These are phyloP conservation scores for Alisma plantagoaquatica DNA, from an alignment of 106 monocot genomes.

Conservation along the genomic window DNA sequence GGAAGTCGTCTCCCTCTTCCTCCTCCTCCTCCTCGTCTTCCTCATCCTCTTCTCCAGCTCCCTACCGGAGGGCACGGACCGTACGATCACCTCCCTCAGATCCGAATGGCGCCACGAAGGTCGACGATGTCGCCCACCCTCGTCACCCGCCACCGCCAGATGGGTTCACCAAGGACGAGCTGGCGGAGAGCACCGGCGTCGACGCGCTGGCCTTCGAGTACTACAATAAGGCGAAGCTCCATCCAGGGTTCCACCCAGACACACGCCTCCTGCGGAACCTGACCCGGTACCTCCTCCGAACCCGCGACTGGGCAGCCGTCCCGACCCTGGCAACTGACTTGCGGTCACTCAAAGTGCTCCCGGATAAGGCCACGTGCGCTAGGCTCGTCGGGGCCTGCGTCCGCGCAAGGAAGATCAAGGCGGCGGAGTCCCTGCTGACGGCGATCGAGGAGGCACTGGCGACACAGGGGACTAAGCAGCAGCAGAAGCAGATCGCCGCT, in stretches of 20 bases:
- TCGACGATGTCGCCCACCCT: too few relatives aligned
- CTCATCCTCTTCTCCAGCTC: too few relatives aligned
- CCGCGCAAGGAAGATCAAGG: constrained; percentile 38
- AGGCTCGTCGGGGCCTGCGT: constrained; percentile 36
- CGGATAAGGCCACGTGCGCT: constrained; percentile 18
- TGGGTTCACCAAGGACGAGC: constrained; percentile 21
- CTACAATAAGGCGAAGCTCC: constrained; percentile 38
- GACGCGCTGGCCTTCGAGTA: constrained; percentile 37
- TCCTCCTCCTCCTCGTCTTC: too few relatives aligned
- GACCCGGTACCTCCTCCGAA: constrained; percentile 17
- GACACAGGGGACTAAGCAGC: too few relatives aligned
- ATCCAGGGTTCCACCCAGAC: constrained; percentile 31
- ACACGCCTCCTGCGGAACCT: constrained; percentile 19
- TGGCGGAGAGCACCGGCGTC: constrained; percentile 31
- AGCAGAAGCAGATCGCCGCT: constrained; percentile 13
- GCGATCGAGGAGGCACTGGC: too few relatives aligned
- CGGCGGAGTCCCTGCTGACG: constrained; percentile 36
- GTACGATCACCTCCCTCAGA: too few relatives aligned
- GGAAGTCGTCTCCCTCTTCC: constrained; percentile 3
- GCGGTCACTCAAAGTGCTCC: constrained; percentile 23
- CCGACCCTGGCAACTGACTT: constrained; percentile 32
- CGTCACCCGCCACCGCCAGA: too few relatives aligned
- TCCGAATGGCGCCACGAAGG: too few relatives aligned
- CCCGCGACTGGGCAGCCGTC: constrained; percentile 42
- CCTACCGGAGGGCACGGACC: too few relatives aligned